Base-by-base conservation (phyloP, 257 asterid species). In the Verbena officinalis region DNA sequence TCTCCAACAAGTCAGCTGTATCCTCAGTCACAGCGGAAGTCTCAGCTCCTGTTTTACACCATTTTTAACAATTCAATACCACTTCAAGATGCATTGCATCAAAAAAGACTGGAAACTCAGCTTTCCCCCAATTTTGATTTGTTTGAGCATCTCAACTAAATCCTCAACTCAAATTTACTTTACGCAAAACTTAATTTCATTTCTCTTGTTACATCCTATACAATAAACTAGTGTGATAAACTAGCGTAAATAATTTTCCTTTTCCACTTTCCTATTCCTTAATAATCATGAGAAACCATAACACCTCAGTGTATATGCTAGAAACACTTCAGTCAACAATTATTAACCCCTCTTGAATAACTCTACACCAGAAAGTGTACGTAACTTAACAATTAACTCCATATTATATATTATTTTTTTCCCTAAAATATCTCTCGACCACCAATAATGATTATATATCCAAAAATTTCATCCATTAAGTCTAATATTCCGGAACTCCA, bases 1-100 rank as follows among this genome's bases (percentile, higher is more conserved):
- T 74, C 3, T 87, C 99, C 85, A 93, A 78, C 66, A 66, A 55
- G 15, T 75, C 75, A 4, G 76, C 33, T 38, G 67, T 71, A 53
- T 58, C 83, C 68, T 80, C 91, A 16, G 65, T 73, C 73, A 65
- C 38, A 43, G 70, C 65, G 30, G 84, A 67, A 62, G 77, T 65
- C 51, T 69, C 85, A 5, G 77, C 73, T 64, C 91, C 92, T 86
- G 81, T 50, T 61, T 22, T 52, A 22, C 71, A 46, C 33, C 21
- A 68, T 12, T 53, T 67, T n/a, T 50, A 73, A 44, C 14, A 34
- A 19, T 27, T 56, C 20, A 50, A 13, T 36, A 57, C 52, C 24
- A 58, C 43, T 50, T 27, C 6, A 11, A 56, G 34, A 49, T 45
- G 7, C 33, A 64, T 9, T 39, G 9, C 12, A 27, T 27, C 33